Evolutionary conservation across 208 protist species (phyloP).

Genomic region (Phytomonas francai): DNA sequence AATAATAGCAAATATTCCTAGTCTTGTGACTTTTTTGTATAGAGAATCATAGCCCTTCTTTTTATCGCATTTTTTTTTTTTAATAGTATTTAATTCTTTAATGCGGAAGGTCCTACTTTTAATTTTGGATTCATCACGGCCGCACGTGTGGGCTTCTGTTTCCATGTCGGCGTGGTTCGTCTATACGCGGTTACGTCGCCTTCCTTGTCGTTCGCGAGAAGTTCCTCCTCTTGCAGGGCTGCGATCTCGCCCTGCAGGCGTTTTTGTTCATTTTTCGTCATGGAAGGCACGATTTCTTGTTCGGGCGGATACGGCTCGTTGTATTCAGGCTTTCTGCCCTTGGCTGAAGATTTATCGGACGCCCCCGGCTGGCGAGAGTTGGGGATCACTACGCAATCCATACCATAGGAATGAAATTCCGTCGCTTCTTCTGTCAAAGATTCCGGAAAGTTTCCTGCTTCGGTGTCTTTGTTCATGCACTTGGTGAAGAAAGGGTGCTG

Average conservation of each 20-base stretch:
- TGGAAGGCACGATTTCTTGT: not conserved
- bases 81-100: constrained; percentile 30
- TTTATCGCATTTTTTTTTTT: constrained; percentile 16
- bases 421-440: not conserved
- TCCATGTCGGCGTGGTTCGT: constrained; percentile 30
- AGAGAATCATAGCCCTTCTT: constrained; percentile 7
- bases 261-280: constrained; percentile 33
- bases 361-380: not conserved
- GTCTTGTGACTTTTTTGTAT: not conserved
- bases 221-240: constrained; percentile 46
- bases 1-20: constrained; percentile 8
- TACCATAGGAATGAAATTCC: not conserved
- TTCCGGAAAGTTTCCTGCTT: constrained; percentile 13
- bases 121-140: constrained; percentile 73
- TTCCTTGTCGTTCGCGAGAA: constrained; percentile 52
- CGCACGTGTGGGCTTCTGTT: constrained; percentile 22
- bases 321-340: not conserved
- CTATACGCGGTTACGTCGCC: constrained; percentile 66
- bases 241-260: constrained; percentile 47
- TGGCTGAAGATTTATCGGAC: not conserved
- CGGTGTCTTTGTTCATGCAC: constrained; percentile 1
- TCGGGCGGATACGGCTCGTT: too few species aligned
- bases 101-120: constrained; percentile 53
- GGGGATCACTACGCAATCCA: not conserved
- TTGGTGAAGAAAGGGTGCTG: constrained; percentile 74